Evolutionary conservation across 2,329 filamentous ascomycete species (phyloP), one percentile per base, ranked within the genome.

Genomic region (Colletotrichum lindemuthianum): DNA sequence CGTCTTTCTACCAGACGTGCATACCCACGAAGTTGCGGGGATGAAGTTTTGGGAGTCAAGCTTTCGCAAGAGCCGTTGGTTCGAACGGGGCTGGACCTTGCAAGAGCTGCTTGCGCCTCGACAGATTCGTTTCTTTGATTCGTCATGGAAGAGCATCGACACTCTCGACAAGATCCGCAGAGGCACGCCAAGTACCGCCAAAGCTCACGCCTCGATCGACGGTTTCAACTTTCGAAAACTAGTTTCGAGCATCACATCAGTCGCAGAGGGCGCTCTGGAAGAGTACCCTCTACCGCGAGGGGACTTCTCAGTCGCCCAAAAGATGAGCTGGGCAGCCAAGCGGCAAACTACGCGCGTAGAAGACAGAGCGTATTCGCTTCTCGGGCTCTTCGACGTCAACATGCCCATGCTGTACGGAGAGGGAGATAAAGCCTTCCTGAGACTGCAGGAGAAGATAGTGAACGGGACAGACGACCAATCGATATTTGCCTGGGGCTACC

Each of bases 381-480:
- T 72, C 9, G 72, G 72, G 9, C 37, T 74, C 8, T 72, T 74
- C 41, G 60, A 64, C 16, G 65, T 73, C 12, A 70, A 67, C 13
- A 73, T 75, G 68, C 65, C 69, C 1, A 56, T 70, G 10, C 63
- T 69, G 6, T 74, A 74, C 36, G 70, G 72, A 13, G 72, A 74
- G 41, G 71, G 71, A 34, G 9, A 11, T 4, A 65, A 60, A 15
- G 67, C 69, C 3, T 72, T 71, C 43, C 60, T 63, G 11, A 54
- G 70, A 55, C 6, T 70, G 34, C 65, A 70, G n/a, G 37, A 45
- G 32, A 39, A 50, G 16, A 36, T 53, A 6, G 16, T 47, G 3
- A 36, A 2, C 15, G 16, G 32, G 2, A 53, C 51, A 24, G 15
- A 59, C 8, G 57, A 59, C 4, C 24, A 34, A 12, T 52, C 57